Evolutionary conservation across 23 red algal species (phyloP), one percentile per base, ranked within the genome.

Genomic region (Pyropia haitanensis): DNA sequence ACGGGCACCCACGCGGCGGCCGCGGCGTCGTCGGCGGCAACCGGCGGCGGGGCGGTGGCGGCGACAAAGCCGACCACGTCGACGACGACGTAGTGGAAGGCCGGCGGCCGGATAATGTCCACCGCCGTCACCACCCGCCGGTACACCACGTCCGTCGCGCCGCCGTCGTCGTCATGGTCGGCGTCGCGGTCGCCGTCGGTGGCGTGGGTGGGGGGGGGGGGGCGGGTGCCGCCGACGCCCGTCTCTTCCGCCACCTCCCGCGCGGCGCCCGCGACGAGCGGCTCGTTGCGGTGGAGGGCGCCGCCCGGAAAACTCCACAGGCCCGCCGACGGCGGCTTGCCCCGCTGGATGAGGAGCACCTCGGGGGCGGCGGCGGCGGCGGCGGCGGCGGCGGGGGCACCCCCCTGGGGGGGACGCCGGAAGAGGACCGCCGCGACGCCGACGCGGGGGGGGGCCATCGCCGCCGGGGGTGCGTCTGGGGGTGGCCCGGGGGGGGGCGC

Each of bases 181-280:
- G 4, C 8, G 9, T 15, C 18, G 4, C 4, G 1, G 24, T 10
- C 24, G 7, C 6, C 16, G 18, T 15, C 55, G 18, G 1, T 15
- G 12, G 4, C 3, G 24, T 58, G 6, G 55, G 24, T 4, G 3
- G 24, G 20, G 18, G 20, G 7, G 24, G 55, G 7, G 55, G 4
- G 16, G 18, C 3, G 12, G n/a, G 21, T 3, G 18, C 55, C 55
- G 55, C 55, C 18, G 18, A 58, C 18, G 10, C 39, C 55, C 19
- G 55, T 58, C 24, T 58, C 55, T 58, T 58, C 55, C 4, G 24
- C 18, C 18, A 58, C 55, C 55, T 58, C 55, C 19, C 55, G 55
- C 18, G 18, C 55, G 55, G 55, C 24, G 0, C 19, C 55, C 18
- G 55, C 55, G 6, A 25, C 6, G 5, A 58, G 24, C 10, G 55